A percentile compares a stretch with the other conserved stretches of the same genome.
Conservation (phyloP, 2,329 filamentous ascomycete genomes). For the Capronia americana region DNA sequence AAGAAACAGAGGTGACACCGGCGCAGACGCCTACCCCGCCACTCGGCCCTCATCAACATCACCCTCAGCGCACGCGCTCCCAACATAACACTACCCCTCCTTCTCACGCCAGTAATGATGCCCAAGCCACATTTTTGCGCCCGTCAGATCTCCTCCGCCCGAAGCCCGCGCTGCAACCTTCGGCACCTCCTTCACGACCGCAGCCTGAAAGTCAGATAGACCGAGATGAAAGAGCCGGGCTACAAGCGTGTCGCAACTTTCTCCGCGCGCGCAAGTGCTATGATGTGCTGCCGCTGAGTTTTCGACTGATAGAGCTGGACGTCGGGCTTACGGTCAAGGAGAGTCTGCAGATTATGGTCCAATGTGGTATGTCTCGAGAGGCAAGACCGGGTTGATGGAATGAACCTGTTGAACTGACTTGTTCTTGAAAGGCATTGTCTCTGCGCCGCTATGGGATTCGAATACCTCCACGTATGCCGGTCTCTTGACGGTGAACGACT, state of each 20-base stretch:
- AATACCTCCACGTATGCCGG: conserved; percentile 91
- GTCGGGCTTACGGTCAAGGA: conserved; percentile 95
- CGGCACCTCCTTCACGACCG: conserved; percentile 52
- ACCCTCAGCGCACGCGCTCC: conserved; percentile 31
- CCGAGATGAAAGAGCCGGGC: conserved; percentile 56
- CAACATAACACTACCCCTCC: conserved; percentile 30
- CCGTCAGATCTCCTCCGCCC: conserved; percentile 56
- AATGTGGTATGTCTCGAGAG: conserved; percentile 74
- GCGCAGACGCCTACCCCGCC: conserved; percentile 25
- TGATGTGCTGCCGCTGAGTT: conserved; percentile 94
- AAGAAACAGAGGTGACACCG: conserved; percentile 34
- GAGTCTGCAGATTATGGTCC: conserved; percentile 90
- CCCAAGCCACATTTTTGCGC: conserved; percentile 51
- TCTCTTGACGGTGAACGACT: conserved; percentile 92
- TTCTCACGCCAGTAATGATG: conserved; percentile 48
- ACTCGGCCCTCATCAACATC: conserved; percentile 29
- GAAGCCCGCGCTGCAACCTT: conserved; percentile 48
- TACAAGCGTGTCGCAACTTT: conserved; percentile 88
- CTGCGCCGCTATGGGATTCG: conserved; percentile 95
- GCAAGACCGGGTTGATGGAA: neutral
- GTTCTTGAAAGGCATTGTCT: conserved; percentile 78
- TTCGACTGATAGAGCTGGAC: conserved; percentile 93
- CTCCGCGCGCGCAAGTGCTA: conserved; percentile 96
- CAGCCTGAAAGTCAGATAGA: conserved; percentile 55
- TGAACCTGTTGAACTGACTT: neutral